Conservation (phyloP, 768 basidiomycete genomes). For the Amanita inopinata region DNA sequence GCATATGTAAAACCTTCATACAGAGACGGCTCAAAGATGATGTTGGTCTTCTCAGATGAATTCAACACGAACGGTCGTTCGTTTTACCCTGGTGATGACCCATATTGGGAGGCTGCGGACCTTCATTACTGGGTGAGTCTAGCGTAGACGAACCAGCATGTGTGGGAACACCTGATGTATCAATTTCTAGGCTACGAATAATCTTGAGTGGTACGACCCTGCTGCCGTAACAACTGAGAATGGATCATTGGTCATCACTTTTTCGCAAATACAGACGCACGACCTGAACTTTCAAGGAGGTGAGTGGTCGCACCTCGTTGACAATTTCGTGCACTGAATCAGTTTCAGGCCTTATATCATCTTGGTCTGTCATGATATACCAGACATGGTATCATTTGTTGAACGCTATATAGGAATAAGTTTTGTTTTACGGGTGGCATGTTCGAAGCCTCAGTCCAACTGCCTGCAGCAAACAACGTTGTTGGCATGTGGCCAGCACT, state of each 20-base stretch:
- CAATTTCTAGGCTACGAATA: constrained; percentile 40
- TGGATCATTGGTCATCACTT: constrained; percentile 65
- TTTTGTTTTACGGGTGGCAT: constrained; percentile 80
- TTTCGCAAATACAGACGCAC: constrained; percentile 49
- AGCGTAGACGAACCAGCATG: not conserved
- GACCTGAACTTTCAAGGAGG: constrained; percentile 58
- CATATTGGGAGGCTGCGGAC: constrained; percentile 75
- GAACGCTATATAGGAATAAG: constrained; percentile 46
- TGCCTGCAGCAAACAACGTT: constrained; percentile 56
- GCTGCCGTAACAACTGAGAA: constrained; percentile 57
- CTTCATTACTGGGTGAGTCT: constrained; percentile 64
- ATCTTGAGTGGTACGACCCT: constrained; percentile 87
- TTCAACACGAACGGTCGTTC: constrained; percentile 68
- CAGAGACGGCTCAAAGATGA: constrained; percentile 44
- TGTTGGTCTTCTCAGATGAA: constrained; percentile 73
- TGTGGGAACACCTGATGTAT: not conserved
- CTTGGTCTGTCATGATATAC: constrained; percentile 31
- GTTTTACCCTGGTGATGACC: constrained; percentile 79
- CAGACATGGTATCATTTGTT: not conserved
- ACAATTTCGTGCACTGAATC: constrained; percentile 17
- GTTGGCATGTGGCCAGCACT: constrained; percentile 68
- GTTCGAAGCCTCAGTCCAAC: constrained; percentile 47
- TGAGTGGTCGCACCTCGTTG: constrained; percentile 24
- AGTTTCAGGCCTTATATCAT: constrained; percentile 27
- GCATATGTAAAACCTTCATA: constrained; percentile 46